phyloP scores from a whole-genome alignment of 257 asterid species.

The Solanum pennellii region DNA sequence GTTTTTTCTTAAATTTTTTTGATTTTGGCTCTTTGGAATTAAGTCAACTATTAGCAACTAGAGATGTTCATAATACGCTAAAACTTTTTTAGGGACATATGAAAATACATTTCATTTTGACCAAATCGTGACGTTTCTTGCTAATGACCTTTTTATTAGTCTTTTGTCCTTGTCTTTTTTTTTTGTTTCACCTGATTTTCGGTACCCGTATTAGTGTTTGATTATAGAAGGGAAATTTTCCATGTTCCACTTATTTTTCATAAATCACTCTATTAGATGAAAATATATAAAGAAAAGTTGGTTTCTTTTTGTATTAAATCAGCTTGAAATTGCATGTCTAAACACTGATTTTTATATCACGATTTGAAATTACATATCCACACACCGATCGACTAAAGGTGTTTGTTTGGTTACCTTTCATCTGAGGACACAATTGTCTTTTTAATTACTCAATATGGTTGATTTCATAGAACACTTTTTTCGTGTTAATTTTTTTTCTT shows the following conservation, averaged over 20 bases:
- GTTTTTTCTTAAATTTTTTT: neutral
- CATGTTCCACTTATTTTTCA: neutral
- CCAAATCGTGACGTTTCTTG: neutral
- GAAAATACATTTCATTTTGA: neutral
- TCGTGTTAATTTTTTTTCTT: neutral
- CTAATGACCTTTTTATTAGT: neutral
- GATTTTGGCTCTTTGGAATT: neutral
- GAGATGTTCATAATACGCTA: neutral
- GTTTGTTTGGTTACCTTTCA: neutral
- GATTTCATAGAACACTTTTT: neutral
- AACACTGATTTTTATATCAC: too few species aligned
- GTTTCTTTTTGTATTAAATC: neutral
- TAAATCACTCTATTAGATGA: neutral
- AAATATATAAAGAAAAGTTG: neutral
- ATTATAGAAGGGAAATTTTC: too few species aligned
- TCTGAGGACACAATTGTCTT: neutral
- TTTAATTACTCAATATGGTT: neutral
- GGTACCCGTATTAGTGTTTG: neutral
- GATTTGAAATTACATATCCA: neutral
- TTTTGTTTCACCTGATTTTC: neutral
- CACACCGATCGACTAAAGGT: neutral
- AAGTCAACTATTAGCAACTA: neutral
- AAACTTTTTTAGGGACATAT: neutral
- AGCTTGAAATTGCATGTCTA: too few species aligned
- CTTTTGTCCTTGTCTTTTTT: neutral